Base-by-base conservation (phyloP, 2,329 filamentous ascomycete species). In the Cladosporium oxysporum region DNA sequence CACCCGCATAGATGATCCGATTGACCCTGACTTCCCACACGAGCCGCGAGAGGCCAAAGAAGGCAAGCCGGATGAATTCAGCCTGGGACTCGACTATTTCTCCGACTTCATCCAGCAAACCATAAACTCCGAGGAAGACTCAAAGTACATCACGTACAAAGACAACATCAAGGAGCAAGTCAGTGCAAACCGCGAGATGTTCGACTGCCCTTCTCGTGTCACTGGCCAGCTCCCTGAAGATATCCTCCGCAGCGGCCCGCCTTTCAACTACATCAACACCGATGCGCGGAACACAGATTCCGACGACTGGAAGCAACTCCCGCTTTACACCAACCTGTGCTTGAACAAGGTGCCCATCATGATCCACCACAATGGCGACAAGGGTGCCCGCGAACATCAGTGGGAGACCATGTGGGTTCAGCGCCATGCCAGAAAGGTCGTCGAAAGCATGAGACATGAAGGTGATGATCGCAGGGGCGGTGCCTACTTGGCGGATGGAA, bases 321-420 rank as follows among this genome's bases (percentile, higher is more conserved):
- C 70, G 11, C 66, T 73, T 0, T 69, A 70, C 58, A 72, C 70
- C 6, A 71, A 74, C 33, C 33, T 71, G 4, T 73, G 70, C 18
- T 52, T 72, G 47, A 69, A 71, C 50, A 71, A 68, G 1, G 66
- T 73, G 8, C 72, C 71, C 3, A 69, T 71, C 33, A 74, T 74
- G 71, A 69, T 73, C 12, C 69, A 73, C 58, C 68, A 69, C 49
- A 71, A 74, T 16, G 72, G 70, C n/a, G 69, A 71, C 67, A 61
- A 66, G 67, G 21, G 29, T 37, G 47, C 63, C 5, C 66, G 70
- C 21, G 66, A 70, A 28, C 10, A 29, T 3, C 55, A 66, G 29
- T 71, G 70, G 70, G 35, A 63, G 12, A 58, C 29, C 0, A 65
- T 69, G 61, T 71, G 70, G 70, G 58, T 71, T 7, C 67, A 69